Conservation (phyloP, 2,329 filamentous ascomycete species). For the Tympanopsis confertula region DNA sequence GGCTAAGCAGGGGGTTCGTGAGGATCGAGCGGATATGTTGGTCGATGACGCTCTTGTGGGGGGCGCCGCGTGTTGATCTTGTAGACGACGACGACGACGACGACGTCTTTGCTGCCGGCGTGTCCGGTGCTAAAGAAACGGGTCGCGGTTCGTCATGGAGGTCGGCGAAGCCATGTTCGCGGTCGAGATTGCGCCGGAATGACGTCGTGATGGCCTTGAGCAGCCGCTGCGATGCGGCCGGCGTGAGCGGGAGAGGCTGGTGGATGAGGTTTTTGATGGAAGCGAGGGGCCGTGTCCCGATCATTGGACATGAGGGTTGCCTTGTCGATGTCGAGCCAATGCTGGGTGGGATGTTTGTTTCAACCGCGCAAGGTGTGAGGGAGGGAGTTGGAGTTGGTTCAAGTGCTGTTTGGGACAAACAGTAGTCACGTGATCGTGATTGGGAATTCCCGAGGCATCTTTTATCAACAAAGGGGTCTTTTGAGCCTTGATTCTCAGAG, state of each 20-base stretch:
- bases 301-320: too few species aligned
- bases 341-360: too few species aligned
- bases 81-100: constrained; percentile 4
- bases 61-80: constrained; percentile 4
- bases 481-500: too few species aligned
- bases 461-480: too few species aligned
- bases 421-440: too few species aligned
- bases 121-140: constrained; percentile 4
- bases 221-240: constrained; percentile 23
- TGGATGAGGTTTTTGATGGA: neutral
- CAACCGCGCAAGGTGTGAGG: too few species aligned
- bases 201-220: constrained; percentile 43
- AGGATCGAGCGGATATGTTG: constrained; percentile 44
- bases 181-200: constrained; percentile 45
- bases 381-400: too few species aligned
- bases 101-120: constrained; percentile 5
- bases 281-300: too few species aligned
- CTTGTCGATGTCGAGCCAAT: too few species aligned
- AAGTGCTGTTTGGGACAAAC: too few species aligned
- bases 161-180: constrained; percentile 34
- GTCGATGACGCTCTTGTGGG: constrained; percentile 25
- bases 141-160: constrained; percentile 14
- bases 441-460: too few species aligned
- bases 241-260: neutral
- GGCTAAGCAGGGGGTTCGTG: constrained; percentile 40